Conservation (phyloP, 2,329 filamentous ascomycete species). For the Beauveria rudraprayagi region DNA sequence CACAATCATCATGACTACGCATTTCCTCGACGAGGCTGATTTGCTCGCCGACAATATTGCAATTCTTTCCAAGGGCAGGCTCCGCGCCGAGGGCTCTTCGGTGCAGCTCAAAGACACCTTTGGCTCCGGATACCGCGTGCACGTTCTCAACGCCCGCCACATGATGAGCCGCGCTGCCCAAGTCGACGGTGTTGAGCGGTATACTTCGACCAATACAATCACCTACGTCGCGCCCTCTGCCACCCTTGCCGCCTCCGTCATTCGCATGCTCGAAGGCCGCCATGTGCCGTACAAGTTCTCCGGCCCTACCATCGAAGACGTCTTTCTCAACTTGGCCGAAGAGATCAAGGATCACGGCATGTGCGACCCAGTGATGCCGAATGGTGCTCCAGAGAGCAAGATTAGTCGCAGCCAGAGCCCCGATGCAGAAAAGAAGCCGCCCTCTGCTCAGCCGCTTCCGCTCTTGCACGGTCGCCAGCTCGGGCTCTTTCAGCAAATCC, state of each 20-base stretch:
- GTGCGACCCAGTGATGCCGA: neutral
- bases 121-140: constrained; percentile 36
- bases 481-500: constrained; percentile 49
- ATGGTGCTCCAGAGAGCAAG: neutral
- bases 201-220: constrained; percentile 56
- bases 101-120: constrained; percentile 60
- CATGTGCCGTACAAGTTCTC: constrained; percentile 60
- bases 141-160: constrained; percentile 18
- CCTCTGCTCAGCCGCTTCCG: constrained; percentile 12
- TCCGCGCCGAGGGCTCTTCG: constrained; percentile 60
- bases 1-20: constrained; percentile 64
- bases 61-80: constrained; percentile 58
- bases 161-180: constrained; percentile 35
- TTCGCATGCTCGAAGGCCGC: constrained; percentile 54
- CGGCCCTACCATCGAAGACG: constrained; percentile 64
- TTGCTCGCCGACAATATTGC: constrained; percentile 63
- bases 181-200: constrained; percentile 45
- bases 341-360: constrained; percentile 25
- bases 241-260: constrained; percentile 58
- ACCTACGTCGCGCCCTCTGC: constrained; percentile 63
- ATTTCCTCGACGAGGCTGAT: constrained; percentile 71
- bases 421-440: neutral
- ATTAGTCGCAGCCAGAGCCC: neutral
- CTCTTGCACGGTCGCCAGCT: constrained; percentile 51
- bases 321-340: constrained; percentile 58